These are phyloP conservation scores for Capsicum chinense DNA, from an alignment of 257 asterid genomes.

Conservation along the genomic window DNA sequence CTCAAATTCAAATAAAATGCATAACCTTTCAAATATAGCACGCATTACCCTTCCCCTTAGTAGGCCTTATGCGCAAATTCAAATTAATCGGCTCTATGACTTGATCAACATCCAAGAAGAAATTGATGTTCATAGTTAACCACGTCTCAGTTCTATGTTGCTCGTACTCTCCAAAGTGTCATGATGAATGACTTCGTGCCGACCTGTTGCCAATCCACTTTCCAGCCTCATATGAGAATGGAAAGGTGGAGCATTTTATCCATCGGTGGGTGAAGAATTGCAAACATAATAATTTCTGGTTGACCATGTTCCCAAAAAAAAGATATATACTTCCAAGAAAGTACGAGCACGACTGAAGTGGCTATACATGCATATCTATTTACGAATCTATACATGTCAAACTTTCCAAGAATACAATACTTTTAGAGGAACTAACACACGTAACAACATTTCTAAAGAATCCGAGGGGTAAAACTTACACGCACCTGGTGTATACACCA, in stretches of 20 bases:
- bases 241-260: too few species aligned
- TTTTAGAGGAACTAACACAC: neutral
- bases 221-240: too few species aligned
- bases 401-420: neutral
- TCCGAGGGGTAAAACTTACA: neutral
- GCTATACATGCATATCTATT: too few species aligned
- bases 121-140: neutral
- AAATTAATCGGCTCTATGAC: neutral
- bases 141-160: neutral
- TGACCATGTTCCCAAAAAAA: too few species aligned
- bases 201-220: too few species aligned
- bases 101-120: neutral
- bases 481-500: too few species aligned
- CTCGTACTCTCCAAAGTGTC: accelerated
- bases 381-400: too few species aligned
- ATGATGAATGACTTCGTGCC: too few species aligned
- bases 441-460: neutral
- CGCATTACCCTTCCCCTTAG: neutral
- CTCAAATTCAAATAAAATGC: neutral
- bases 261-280: too few species aligned
- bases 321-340: too few species aligned
- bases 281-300: too few species aligned
- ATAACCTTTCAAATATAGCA: neutral
- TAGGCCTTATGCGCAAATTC: neutral
- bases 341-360: too few species aligned